phyloP scores from a whole-genome alignment of 2,329 filamentous ascomycete genomes.

The Phaeosphaeria sp. region DNA sequence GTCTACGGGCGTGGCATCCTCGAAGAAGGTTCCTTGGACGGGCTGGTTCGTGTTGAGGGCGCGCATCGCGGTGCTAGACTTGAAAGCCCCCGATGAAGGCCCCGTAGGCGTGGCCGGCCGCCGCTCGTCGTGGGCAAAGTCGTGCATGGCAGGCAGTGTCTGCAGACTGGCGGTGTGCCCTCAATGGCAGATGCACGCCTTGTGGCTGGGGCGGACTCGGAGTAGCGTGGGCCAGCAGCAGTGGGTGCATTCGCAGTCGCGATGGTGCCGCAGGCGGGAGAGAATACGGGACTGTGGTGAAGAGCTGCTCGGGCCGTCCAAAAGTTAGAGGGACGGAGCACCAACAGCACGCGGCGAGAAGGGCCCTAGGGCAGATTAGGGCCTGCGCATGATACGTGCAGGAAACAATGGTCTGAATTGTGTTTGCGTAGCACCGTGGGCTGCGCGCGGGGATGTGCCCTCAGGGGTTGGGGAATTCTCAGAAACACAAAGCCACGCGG shows the following conservation, averaged over 20 bases:
- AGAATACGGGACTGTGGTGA: constrained; percentile 8
- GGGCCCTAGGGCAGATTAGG: constrained; percentile 3
- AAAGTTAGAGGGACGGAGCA: background rate
- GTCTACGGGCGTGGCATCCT: constrained; percentile 47
- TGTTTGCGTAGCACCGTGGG: constrained; percentile 13
- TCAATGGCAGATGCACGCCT: constrained; percentile 16
- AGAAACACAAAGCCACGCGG: background rate
- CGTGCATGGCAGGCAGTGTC: constrained; percentile 28
- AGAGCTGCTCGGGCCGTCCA: background rate
- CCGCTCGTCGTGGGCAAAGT: constrained; percentile 26
- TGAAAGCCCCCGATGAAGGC: constrained; percentile 27
- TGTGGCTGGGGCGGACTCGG: constrained; percentile 40
- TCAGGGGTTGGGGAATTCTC: background rate
- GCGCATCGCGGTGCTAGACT: constrained; percentile 31
- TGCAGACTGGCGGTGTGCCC: constrained; percentile 23
- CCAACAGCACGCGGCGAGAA: background rate
- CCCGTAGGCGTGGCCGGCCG: constrained; percentile 41
- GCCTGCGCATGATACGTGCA: constrained; percentile 29
- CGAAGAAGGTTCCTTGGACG: constrained; percentile 43
- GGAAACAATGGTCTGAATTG: constrained; percentile 24
- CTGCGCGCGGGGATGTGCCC: background rate
- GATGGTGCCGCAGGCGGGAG: background rate
- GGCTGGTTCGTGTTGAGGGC: constrained; percentile 39
- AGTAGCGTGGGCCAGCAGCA: constrained; percentile 11
- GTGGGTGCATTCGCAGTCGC: constrained; percentile 14